Percentiles rank a stretch among this genome's conserved stretches.
Evolutionary conservation across 148 eudicot species (phyloP).

Genomic region (Camellia sinensis): DNA sequence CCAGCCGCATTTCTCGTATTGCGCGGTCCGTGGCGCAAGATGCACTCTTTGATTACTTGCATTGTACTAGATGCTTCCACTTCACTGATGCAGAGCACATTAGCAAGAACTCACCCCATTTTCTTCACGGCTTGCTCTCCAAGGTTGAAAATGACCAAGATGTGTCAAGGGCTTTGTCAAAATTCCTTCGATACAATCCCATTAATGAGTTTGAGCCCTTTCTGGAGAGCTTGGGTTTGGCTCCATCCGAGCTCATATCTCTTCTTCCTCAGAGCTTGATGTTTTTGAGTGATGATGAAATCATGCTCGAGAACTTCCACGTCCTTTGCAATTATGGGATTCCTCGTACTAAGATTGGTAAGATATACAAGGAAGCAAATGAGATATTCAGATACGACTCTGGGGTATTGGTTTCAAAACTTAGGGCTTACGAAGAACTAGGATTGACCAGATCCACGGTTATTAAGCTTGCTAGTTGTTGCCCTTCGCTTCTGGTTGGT

Average conservation of each 20-base stretch:
- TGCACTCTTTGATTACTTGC: slow-evolving; percentile 56
- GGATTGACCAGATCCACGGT: slow-evolving; percentile 46
- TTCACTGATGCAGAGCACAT: slow-evolving; percentile 49
- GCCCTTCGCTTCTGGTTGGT: slow-evolving; percentile 45
- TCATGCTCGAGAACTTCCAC: slow-evolving; percentile 49
- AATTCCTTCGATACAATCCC: slow-evolving; percentile 47
- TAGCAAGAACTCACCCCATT: slow-evolving; percentile 50
- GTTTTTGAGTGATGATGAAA: slow-evolving; percentile 38
- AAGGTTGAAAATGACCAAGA: slow-evolving; percentile 38
- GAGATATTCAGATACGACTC: slow-evolving; percentile 33
- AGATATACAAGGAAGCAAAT: slow-evolving; percentile 46
- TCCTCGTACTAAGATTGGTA: slow-evolving; percentile 46
- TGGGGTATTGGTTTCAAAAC: slow-evolving; percentile 36
- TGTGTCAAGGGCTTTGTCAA: slow-evolving; percentile 34
- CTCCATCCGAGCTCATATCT: slow-evolving; percentile 20
- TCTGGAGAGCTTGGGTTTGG: slow-evolving; percentile 61
- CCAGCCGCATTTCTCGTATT: slow-evolving; percentile 24
- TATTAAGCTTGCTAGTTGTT: slow-evolving; percentile 42
- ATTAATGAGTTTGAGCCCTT: slow-evolving; percentile 64
- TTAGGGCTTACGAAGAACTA: slow-evolving; percentile 43
- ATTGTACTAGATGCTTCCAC: slow-evolving; percentile 40
- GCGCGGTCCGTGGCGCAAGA: slow-evolving; percentile 45
- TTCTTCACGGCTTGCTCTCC: slow-evolving; percentile 34
- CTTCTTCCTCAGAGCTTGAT: slow-evolving; percentile 43
- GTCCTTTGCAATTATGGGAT: slow-evolving; percentile 47